These are phyloP conservation scores for Limonium bicolor DNA, from an alignment of 148 eudicot species.

Conservation along the genomic window DNA sequence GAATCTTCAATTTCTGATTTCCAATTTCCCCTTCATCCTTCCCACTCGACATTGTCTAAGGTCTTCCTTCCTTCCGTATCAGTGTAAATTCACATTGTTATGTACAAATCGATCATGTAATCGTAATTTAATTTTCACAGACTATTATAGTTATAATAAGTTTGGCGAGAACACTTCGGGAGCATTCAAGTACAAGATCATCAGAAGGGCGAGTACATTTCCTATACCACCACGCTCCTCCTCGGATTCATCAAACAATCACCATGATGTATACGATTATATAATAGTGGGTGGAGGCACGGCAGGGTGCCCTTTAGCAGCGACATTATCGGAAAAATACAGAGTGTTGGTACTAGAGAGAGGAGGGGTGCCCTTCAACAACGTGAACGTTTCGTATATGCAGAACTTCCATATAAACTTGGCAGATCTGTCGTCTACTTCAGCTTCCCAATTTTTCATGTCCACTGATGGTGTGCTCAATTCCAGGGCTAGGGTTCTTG, in stretches of 20 bases:
- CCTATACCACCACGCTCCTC: conserved; percentile 11
- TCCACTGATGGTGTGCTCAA: conserved; percentile 87
- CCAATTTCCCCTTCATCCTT: too few relatives aligned
- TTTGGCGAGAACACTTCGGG: too few relatives aligned
- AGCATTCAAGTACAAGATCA: conserved; percentile 33
- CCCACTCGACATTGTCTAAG: too few relatives aligned
- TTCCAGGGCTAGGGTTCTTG: conserved; percentile 76
- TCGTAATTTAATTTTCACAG: too few relatives aligned
- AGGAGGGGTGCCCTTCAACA: conserved; percentile 79
- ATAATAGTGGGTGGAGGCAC: conserved; percentile 93
- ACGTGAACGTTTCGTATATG: conserved; percentile 45
- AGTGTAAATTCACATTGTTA: too few relatives aligned
- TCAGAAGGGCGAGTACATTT: conserved; percentile 41
- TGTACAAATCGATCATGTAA: too few relatives aligned
- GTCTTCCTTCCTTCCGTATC: too few relatives aligned
- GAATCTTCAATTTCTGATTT: too few relatives aligned
- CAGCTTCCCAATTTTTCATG: conserved; percentile 66
- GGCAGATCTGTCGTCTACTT: conserved; percentile 49
- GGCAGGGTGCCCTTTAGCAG: conserved; percentile 84
- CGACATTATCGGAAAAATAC: conserved; percentile 59
- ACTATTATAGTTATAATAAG: too few relatives aligned
- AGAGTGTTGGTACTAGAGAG: conserved; percentile 64
- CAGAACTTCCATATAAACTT: conserved; percentile 71
- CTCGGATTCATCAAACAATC: conserved; percentile 1
- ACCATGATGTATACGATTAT: conserved; percentile 34